Percentiles rank a stretch among this genome's conserved stretches.
Conservation (phyloP, 2,329 filamentous ascomycete genomes). For the Cytospora piceicola region DNA sequence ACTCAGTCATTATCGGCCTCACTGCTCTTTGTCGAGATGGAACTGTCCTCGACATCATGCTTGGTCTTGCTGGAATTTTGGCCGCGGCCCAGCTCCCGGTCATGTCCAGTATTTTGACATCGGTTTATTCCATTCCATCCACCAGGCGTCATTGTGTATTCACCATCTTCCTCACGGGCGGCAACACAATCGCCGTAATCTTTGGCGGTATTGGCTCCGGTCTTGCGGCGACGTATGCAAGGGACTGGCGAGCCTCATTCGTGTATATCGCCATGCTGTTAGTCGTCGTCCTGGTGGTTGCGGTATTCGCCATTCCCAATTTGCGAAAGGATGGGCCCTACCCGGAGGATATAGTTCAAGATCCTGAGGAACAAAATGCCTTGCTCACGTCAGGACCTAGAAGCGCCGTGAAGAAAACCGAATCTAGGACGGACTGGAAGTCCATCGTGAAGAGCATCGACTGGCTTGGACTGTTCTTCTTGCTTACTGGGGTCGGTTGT, state of each 20-base stretch:
- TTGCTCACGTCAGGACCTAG: neutral
- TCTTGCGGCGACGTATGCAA: slow-evolving; percentile 33
- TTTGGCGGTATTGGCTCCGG: slow-evolving; percentile 42
- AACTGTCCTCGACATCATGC: slow-evolving; percentile 39
- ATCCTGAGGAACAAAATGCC: slow-evolving; percentile 29
- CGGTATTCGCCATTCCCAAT: slow-evolving; percentile 38
- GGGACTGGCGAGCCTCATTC: slow-evolving; percentile 40
- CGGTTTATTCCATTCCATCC: slow-evolving; percentile 38
- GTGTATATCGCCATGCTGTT: slow-evolving; percentile 39
- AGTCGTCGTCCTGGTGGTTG: slow-evolving; percentile 34
- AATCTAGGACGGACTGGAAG: slow-evolving; percentile 31
- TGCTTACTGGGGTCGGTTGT: slow-evolving; percentile 38
- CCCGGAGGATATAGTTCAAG: neutral
- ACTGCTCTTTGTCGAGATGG: slow-evolving; percentile 37
- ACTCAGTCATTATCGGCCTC: slow-evolving; percentile 37
- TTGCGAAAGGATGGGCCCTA: slow-evolving; percentile 26
- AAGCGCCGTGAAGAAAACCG: slow-evolving; percentile 32
- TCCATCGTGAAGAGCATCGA: slow-evolving; percentile 37
- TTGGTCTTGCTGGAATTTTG: slow-evolving; percentile 39
- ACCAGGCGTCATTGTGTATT: slow-evolving; percentile 41
- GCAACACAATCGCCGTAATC: slow-evolving; percentile 39
- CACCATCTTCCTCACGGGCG: slow-evolving; percentile 41
- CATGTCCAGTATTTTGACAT: slow-evolving; percentile 39
- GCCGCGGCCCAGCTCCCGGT: slow-evolving; percentile 41
- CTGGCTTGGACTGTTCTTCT: slow-evolving; percentile 38